These are phyloP conservation scores for Amanita jacksonii DNA, from an alignment of 768 basidiomycete species.

Conservation along the genomic window DNA sequence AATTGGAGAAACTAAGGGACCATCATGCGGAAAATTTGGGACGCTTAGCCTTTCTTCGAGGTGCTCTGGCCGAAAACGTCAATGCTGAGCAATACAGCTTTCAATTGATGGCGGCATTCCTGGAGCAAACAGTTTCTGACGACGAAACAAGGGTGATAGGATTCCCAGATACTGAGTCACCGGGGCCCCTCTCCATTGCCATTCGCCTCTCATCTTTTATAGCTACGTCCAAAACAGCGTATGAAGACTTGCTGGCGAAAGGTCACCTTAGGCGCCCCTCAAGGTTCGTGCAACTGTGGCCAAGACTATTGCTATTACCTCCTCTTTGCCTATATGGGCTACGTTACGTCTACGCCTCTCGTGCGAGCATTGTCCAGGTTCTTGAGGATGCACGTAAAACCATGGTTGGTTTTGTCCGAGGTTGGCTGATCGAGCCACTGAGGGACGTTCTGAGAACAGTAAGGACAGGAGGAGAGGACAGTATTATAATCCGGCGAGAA, in stretches of 20 bases:
- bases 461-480: conserved; percentile 66
- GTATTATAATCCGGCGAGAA: conserved; percentile 68
- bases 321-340: conserved; percentile 48
- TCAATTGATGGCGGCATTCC: conserved; percentile 7
- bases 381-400: conserved; percentile 58
- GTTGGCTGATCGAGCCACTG: conserved; percentile 86
- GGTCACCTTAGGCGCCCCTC: conserved; percentile 57
- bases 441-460: conserved; percentile 76
- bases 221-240: conserved; percentile 20
- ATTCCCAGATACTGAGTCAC: neutral
- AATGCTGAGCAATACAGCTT: conserved; percentile 5
- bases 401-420: conserved; percentile 57
- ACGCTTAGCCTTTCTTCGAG: conserved; percentile 44
- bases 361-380: conserved; percentile 46
- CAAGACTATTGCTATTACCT: conserved; percentile 68
- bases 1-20: conserved; percentile 56
- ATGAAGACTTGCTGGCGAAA: conserved; percentile 11
- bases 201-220: conserved; percentile 13
- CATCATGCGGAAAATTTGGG: conserved; percentile 63
- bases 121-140: conserved; percentile 9
- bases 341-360: conserved; percentile 46
- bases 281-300: conserved; percentile 67
- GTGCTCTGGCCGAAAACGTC: conserved; percentile 17
- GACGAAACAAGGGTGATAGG: neutral
- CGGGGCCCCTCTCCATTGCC: neutral